A percentile compares a stretch with the other conserved stretches of the same genome.
Conservation (phyloP, 345 rosid genomes). For the Eutrema heterophyllum region DNA sequence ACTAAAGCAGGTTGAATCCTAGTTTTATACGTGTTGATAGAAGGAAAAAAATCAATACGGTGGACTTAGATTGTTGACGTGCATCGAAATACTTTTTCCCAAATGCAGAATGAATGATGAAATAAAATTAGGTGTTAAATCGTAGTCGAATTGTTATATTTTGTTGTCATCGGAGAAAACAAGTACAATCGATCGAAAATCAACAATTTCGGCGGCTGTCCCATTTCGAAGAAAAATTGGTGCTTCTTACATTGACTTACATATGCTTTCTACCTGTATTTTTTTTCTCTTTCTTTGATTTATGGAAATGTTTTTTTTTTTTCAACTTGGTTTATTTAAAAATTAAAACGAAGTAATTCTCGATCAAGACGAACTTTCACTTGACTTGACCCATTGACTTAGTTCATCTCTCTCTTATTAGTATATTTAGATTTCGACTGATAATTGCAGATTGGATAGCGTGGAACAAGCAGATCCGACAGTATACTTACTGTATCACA, state of each 20-base stretch:
- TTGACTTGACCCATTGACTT: slow-evolving; percentile 4
- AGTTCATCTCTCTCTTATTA: no score
- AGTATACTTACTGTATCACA: no score
- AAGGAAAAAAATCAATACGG: neutral
- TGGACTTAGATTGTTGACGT: neutral
- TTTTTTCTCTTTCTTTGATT: neutral
- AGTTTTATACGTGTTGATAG: neutral
- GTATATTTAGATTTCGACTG: no score
- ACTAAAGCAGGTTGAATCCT: no score
- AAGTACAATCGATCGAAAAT: neutral
- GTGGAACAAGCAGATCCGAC: no score
- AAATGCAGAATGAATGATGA: neutral
- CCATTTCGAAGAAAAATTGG: neutral
- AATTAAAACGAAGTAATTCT: neutral
- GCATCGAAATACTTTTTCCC: neutral
- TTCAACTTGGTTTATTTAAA: neutral
- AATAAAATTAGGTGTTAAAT: neutral
- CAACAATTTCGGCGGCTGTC: slow-evolving; percentile 20
- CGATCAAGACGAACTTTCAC: neutral
- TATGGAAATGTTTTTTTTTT: neutral
- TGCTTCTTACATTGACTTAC: neutral
- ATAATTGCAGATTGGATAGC: no score
- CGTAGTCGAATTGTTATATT: slow-evolving; percentile 3
- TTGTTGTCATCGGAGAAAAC: slow-evolving; percentile 16
- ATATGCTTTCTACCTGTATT: neutral